Evolutionary conservation across 768 basidiomycete species (phyloP).

Genomic region (Fistulinella prunicolor): DNA sequence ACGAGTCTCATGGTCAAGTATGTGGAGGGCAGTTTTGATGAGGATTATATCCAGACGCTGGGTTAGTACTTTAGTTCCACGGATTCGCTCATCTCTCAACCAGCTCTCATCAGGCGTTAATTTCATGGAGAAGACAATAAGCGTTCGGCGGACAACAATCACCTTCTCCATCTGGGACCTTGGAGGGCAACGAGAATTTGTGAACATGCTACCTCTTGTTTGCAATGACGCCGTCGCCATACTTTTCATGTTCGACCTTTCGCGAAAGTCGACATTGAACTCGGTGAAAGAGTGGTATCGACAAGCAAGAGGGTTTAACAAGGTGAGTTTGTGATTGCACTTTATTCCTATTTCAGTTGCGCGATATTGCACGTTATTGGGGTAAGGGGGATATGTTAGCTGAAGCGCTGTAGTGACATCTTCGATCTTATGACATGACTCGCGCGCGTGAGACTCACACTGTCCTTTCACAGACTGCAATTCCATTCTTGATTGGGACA

Average conservation of each 20-base stretch:
- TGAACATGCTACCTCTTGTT: constrained; percentile 97
- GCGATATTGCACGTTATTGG: not conserved
- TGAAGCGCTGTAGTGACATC: not conserved
- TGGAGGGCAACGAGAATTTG: constrained; percentile 96
- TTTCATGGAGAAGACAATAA: constrained; percentile 99
- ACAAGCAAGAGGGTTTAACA: constrained; percentile 98
- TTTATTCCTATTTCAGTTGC: not conserved
- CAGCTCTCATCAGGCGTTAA: constrained; percentile 67
- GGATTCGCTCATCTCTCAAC: constrained; percentile 6
- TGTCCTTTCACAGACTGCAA: constrained; percentile 70
- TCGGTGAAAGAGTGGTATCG: constrained; percentile 99
- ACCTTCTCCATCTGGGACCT: constrained; percentile 99
- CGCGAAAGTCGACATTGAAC: constrained; percentile 94
- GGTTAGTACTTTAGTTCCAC: constrained; percentile 46
- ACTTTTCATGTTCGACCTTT: constrained; percentile 99
- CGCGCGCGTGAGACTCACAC: constrained; percentile 17
- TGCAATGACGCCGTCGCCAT: constrained; percentile 99
- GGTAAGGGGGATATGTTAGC: not conserved
- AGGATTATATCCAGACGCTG: constrained; percentile 99
- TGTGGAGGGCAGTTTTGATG: constrained; percentile 97
- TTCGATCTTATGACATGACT: constrained; percentile 6
- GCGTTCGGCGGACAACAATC: constrained; percentile 96
- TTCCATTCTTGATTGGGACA: constrained; percentile 97
- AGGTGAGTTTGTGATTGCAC: constrained; percentile 50
- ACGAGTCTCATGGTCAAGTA: constrained; percentile 99